Evolutionary conservation across 2,329 filamentous ascomycete species (phyloP).

Genomic region (Phialocephala sp.): DNA sequence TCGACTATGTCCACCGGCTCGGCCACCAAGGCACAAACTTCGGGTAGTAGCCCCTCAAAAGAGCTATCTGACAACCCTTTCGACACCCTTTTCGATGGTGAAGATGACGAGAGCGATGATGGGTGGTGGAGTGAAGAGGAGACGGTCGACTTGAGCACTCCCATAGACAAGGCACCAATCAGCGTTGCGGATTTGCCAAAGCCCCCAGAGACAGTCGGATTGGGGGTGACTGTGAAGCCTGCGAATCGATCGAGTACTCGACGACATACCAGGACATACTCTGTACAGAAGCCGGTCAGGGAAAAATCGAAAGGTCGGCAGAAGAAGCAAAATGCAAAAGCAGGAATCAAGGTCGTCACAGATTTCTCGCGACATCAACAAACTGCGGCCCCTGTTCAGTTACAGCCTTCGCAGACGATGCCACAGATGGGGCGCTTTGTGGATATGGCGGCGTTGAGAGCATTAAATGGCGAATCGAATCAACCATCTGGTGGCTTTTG

Average conservation of each 20-base stretch:
- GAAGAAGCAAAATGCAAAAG: constrained; percentile 63
- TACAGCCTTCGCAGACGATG: constrained; percentile 32
- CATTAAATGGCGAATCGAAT: constrained; percentile 53
- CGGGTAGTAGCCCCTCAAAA: constrained; percentile 25
- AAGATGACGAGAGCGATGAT: constrained; percentile 33
- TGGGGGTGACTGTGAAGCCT: constrained; percentile 24
- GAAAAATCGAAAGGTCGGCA: constrained; percentile 65
- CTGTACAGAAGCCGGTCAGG: constrained; percentile 45
- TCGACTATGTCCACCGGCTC: constrained; percentile 31
- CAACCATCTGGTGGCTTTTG: constrained; percentile 37
- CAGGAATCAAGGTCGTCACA: constrained; percentile 72
- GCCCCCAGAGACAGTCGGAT: constrained; percentile 23
- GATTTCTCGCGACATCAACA: constrained; percentile 60
- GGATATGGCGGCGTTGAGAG: constrained; percentile 63
- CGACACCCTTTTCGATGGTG: constrained; percentile 33
- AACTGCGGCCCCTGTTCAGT: constrained; percentile 52
- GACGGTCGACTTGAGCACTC: constrained; percentile 7
- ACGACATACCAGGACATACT: constrained; percentile 37
- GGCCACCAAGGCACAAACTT: constrained; percentile 4
- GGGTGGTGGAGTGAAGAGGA: constrained; percentile 43
- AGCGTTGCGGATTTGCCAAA: constrained; percentile 35
- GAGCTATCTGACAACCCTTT: constrained; percentile 34
- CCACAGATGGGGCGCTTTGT: constrained; percentile 45
- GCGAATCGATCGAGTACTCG: constrained; percentile 27
- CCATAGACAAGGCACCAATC: constrained; percentile 15